These are phyloP conservation scores for Syncephalastrum monosporum DNA, from an alignment of 371 early-diverging fungal genomes.

Conservation along the genomic window DNA sequence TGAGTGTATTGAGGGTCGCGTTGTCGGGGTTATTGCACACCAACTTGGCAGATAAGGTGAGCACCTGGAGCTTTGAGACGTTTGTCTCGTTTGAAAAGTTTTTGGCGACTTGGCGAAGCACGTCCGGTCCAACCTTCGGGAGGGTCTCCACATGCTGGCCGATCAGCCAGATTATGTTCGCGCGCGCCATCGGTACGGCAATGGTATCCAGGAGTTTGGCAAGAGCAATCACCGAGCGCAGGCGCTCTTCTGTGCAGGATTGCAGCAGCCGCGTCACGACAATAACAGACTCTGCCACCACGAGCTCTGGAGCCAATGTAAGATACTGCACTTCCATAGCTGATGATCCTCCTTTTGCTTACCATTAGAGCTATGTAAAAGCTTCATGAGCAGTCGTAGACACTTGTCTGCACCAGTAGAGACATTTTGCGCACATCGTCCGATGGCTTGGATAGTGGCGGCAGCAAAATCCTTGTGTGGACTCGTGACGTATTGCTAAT, in stretches of 20 bases:
- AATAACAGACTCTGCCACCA: constrained; percentile 78
- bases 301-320: constrained; percentile 49
- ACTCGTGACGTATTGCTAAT: constrained; percentile 71
- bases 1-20: constrained; percentile 49
- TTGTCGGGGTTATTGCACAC: constrained; percentile 49
- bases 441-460: constrained; percentile 73
- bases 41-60: constrained; percentile 79
- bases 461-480: constrained; percentile 71
- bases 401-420: constrained; percentile 64
- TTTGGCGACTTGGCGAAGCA: constrained; percentile 76
- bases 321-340: not conserved
- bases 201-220: constrained; percentile 67
- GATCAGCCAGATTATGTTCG: constrained; percentile 84
- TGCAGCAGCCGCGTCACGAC: constrained; percentile 76
- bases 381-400: constrained; percentile 60
- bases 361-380: constrained; percentile 75
- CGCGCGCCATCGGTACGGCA: constrained; percentile 64
- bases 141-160: constrained; percentile 71
- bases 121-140: constrained; percentile 74
- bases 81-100: constrained; percentile 71
- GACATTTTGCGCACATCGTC: constrained; percentile 63
- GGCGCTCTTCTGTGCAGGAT: constrained; percentile 48
- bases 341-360: constrained; percentile 6
- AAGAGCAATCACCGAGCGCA: constrained; percentile 60
- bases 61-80: constrained; percentile 74